phyloP scores from a whole-genome alignment of 2,329 filamentous ascomycete species.

The Plenodomus biglobosus region DNA sequence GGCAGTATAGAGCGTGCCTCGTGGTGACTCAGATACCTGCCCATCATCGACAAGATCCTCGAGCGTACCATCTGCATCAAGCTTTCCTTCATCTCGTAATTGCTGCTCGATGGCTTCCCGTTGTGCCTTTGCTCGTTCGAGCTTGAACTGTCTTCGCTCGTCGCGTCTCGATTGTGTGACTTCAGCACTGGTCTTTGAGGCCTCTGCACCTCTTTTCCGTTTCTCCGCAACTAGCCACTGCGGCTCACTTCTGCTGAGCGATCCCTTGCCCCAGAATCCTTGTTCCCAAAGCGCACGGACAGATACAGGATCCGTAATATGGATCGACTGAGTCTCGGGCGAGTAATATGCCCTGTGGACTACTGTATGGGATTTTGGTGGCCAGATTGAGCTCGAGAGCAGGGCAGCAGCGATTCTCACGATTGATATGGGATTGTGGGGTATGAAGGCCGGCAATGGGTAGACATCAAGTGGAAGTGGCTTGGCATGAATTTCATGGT shows the following conservation, averaged over 20 bases:
- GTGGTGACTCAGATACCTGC: conserved; percentile 19
- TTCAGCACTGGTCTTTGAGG: conserved; percentile 76
- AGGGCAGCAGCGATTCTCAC: conserved; percentile 78
- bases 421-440: conserved; percentile 87
- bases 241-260: conserved; percentile 88
- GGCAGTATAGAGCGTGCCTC: conserved; percentile 21
- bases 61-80: conserved; percentile 26
- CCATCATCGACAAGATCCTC: conserved; percentile 36
- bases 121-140: conserved; percentile 86
- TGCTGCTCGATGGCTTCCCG: conserved; percentile 79
- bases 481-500: conserved; percentile 74
- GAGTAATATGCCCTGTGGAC: conserved; percentile 78
- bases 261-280: conserved; percentile 96
- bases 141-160: conserved; percentile 81
- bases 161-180: conserved; percentile 74
- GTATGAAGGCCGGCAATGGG: conserved; percentile 84
- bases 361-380: conserved; percentile 64
- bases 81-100: conserved; percentile 56
- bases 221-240: conserved; percentile 87
- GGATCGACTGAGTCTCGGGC: conserved; percentile 76
- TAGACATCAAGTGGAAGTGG: conserved; percentile 79
- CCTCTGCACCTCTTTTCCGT: conserved; percentile 65
- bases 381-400: conserved; percentile 68
- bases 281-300: conserved; percentile 89
- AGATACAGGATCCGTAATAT: conserved; percentile 74